phyloP scores from a whole-genome alignment of 2,329 filamentous ascomycete genomes.

The Mycosphaerella sp. region DNA sequence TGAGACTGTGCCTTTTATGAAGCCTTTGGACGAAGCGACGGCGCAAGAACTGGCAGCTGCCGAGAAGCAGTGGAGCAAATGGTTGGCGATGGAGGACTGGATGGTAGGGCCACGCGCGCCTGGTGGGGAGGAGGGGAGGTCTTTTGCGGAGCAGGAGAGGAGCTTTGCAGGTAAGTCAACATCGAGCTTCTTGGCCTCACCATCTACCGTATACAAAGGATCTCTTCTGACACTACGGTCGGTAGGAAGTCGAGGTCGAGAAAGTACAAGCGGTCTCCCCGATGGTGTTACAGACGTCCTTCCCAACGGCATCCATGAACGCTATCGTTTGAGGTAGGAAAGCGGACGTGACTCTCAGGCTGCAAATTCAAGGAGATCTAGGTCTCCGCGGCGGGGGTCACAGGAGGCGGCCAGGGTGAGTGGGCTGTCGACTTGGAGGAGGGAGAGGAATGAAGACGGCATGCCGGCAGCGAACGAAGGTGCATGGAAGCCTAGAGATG shows the following conservation, averaged over 20 bases:
- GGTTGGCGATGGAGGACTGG: constrained; percentile 97
- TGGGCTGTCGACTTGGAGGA: neutral
- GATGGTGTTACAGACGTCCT: constrained; percentile 1
- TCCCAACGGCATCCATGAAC: constrained; percentile 5
- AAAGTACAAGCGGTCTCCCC: neutral
- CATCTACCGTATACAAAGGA: neutral
- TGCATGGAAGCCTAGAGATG: neutral
- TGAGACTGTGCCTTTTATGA: constrained; percentile 81
- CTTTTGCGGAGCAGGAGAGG: neutral
- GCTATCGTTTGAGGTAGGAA: constrained; percentile 8
- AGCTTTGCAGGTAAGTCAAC: neutral
- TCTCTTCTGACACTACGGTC: neutral
- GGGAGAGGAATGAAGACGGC: neutral
- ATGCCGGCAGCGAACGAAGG: neutral
- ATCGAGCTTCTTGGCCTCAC: neutral
- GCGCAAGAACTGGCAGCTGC: constrained; percentile 76
- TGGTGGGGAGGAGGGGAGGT: neutral
- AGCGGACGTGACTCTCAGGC: neutral
- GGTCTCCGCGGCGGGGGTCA: constrained; percentile 1
- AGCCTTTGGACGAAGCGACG: constrained; percentile 64
- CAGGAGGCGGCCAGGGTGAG: neutral
- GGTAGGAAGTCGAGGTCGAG: constrained; percentile 4
- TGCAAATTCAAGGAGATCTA: neutral
- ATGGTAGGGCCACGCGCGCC: constrained; percentile 83
- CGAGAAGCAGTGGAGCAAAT: constrained; percentile 84